Conservation (phyloP, 164 flowering plant species). For the Stephania cephalantha region DNA sequence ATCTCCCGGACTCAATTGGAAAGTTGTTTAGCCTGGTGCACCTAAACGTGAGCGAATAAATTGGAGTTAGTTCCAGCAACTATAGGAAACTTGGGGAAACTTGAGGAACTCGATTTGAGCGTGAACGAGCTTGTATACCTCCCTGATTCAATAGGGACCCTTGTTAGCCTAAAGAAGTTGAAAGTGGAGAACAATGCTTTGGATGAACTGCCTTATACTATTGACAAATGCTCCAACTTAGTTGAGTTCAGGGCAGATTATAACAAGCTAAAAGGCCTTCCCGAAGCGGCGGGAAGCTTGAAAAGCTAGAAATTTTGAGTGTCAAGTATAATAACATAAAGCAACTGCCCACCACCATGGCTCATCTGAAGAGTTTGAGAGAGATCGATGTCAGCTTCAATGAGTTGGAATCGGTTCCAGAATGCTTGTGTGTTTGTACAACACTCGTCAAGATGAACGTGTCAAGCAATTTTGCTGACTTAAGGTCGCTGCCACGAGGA, state of each 20-base stretch:
- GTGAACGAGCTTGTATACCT: conserved; percentile 47
- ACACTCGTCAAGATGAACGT: conserved; percentile 68
- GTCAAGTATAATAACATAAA: conserved; percentile 77
- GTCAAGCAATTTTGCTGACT: conserved; percentile 75
- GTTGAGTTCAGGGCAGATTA: conserved; percentile 72
- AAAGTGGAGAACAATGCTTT: conserved; percentile 63
- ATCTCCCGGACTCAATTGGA: conserved; percentile 65
- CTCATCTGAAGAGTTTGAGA: conserved; percentile 48
- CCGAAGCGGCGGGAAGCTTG: conserved; percentile 88
- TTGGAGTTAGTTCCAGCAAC: conserved; percentile 50
- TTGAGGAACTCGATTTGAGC: conserved; percentile 67
- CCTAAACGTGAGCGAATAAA: conserved; percentile 57
- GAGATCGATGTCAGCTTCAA: conserved; percentile 86
- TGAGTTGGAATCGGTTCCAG: conserved; percentile 84
- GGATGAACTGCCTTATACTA: conserved; percentile 79
- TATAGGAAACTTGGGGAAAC: conserved; percentile 44
- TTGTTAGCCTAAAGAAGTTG: conserved; percentile 51
- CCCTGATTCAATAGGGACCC: conserved; percentile 65
- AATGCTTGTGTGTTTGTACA: conserved; percentile 80
- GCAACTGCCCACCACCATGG: conserved; percentile 80
- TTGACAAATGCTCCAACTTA: conserved; percentile 64
- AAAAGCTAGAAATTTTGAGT: conserved; percentile 53
- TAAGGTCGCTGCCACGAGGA: conserved; percentile 60
- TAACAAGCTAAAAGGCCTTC: conserved; percentile 81
- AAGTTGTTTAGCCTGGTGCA: conserved; percentile 50